Evolutionary conservation across 768 basidiomycete genomes (phyloP).

Genomic region (Auriscalpium vulgare): DNA sequence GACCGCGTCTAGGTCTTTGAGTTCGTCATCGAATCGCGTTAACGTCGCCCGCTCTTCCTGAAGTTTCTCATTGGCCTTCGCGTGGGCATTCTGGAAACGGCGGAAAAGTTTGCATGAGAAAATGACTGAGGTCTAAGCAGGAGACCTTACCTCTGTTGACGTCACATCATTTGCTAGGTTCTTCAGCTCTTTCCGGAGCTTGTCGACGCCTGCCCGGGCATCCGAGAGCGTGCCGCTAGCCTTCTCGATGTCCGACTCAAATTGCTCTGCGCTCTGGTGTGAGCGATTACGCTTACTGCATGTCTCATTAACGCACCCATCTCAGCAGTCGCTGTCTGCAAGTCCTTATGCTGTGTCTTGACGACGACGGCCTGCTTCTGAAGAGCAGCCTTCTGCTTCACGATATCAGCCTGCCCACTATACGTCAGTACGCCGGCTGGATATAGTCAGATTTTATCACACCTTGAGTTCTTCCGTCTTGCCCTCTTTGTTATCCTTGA

Average conservation of each 20-base stretch:
- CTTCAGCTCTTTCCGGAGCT: slow-evolving; percentile 54
- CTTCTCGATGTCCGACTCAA: slow-evolving; percentile 61
- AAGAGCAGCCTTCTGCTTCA: slow-evolving; percentile 70
- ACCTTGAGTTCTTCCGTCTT: slow-evolving; percentile 94
- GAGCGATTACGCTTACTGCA: too few relatives aligned
- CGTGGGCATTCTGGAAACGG: slow-evolving; percentile 39
- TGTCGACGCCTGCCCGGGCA: slow-evolving; percentile 39
- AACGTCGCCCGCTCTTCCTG: slow-evolving; percentile 84
- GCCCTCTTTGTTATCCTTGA: slow-evolving; percentile 97
- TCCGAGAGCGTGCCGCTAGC: slow-evolving; percentile 38
- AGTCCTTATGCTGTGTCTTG: slow-evolving; percentile 84
- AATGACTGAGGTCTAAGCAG: not conserved
- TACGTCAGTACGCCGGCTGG: not conserved
- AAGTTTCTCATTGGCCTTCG: slow-evolving; percentile 62
- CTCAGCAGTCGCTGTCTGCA: slow-evolving; percentile 82
- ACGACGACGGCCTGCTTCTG: slow-evolving; percentile 76
- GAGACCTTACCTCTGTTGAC: slow-evolving; percentile 33
- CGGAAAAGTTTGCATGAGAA: not conserved
- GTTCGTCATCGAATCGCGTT: slow-evolving; percentile 80
- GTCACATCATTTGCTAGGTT: slow-evolving; percentile 44
- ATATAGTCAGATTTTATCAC: slow-evolving; percentile 1
- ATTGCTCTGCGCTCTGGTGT: slow-evolving; percentile 49
- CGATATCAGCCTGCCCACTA: slow-evolving; percentile 57
- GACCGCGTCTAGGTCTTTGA: slow-evolving; percentile 72
- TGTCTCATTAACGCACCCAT: slow-evolving; percentile 46